Conservation (phyloP, 2,329 filamentous ascomycete species). For the Emergomyces africanus region DNA sequence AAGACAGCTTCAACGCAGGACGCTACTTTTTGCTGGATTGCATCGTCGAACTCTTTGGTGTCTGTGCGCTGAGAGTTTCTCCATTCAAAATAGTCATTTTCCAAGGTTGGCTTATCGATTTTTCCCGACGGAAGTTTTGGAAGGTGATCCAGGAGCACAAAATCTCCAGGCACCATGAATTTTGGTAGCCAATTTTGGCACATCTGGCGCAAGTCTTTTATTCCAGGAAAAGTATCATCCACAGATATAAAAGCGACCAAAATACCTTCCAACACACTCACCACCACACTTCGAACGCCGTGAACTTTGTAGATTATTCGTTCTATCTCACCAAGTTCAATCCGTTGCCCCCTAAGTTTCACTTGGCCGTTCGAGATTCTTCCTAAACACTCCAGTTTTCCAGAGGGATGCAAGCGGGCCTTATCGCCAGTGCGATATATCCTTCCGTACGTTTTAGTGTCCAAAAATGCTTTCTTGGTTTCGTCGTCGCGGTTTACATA, state of each 20-base stretch:
- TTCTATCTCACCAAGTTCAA: constrained; percentile 81
- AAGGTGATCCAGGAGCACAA: constrained; percentile 51
- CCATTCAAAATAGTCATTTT: constrained; percentile 38
- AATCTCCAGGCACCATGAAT: constrained; percentile 71
- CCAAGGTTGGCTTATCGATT: constrained; percentile 55
- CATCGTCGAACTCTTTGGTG: constrained; percentile 13
- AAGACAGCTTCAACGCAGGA: constrained; percentile 32
- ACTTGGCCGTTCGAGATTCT: constrained; percentile 70
- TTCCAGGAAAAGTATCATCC: constrained; percentile 29
- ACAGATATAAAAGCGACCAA: constrained; percentile 64
- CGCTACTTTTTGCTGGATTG: constrained; percentile 24
- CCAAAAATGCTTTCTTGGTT: constrained; percentile 58
- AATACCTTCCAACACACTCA: constrained; percentile 52
- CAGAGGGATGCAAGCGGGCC: constrained; percentile 53
- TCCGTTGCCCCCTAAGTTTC: constrained; percentile 70
- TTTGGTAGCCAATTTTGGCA: constrained; percentile 66
- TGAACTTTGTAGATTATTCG: constrained; percentile 50
- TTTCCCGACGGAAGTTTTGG: constrained; percentile 76
- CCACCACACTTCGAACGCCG: constrained; percentile 53
- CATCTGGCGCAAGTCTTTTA: constrained; percentile 38
- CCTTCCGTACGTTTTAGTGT: constrained; percentile 49
- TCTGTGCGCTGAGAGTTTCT: constrained; percentile 11
- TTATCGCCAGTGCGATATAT: constrained; percentile 81
- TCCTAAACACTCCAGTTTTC: constrained; percentile 70
- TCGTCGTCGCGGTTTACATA: constrained; percentile 74